Conservation (phyloP, 441 rosid species). For the Bocquillonia castaneifolia region DNA sequence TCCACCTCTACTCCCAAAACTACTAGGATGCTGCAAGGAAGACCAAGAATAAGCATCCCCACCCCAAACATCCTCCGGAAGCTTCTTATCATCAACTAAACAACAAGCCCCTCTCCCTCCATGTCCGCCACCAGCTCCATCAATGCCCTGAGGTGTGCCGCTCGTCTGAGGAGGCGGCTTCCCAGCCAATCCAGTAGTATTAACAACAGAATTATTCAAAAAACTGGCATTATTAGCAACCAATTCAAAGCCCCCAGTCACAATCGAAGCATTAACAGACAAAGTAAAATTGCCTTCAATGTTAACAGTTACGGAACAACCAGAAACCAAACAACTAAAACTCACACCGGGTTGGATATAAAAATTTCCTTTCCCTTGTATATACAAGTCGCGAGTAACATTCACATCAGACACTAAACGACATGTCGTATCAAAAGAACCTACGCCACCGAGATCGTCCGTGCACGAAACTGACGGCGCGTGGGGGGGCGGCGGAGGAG, state of each 20-base stretch:
- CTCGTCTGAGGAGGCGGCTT: constrained; percentile 85
- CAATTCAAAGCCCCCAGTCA: constrained; percentile 66
- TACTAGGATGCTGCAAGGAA: constrained; percentile 55
- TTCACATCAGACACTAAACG: constrained; percentile 74
- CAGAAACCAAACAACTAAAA: constrained; percentile 53
- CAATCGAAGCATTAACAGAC: constrained; percentile 55
- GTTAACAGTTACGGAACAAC: constrained; percentile 68
- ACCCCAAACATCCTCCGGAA: constrained; percentile 96
- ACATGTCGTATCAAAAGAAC: constrained; percentile 73
- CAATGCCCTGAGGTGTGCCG: constrained; percentile 81
- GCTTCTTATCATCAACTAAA: constrained; percentile 57
- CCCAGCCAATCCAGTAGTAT: constrained; percentile 79
- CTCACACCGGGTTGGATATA: constrained; percentile 65
- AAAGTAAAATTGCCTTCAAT: constrained; percentile 70
- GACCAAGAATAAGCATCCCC: constrained; percentile 97
- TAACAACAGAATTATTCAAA: constrained; percentile 48
- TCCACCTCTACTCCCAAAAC: constrained; percentile 87
- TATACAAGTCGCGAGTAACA: constrained; percentile 74
- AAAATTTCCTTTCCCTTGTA: constrained; percentile 76
- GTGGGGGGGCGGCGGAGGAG: constrained; percentile 92
- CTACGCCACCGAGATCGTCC: constrained; percentile 92
- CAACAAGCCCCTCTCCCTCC: constrained; percentile 94
- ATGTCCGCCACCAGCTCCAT: constrained; percentile 92
- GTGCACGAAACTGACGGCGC: constrained; percentile 77
- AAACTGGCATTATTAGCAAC: constrained; percentile 62